A percentile compares a stretch with the other conserved stretches of the same genome.
Conservation (phyloP, 2,329 filamentous ascomycete species). For the Calycina herbarum region DNA sequence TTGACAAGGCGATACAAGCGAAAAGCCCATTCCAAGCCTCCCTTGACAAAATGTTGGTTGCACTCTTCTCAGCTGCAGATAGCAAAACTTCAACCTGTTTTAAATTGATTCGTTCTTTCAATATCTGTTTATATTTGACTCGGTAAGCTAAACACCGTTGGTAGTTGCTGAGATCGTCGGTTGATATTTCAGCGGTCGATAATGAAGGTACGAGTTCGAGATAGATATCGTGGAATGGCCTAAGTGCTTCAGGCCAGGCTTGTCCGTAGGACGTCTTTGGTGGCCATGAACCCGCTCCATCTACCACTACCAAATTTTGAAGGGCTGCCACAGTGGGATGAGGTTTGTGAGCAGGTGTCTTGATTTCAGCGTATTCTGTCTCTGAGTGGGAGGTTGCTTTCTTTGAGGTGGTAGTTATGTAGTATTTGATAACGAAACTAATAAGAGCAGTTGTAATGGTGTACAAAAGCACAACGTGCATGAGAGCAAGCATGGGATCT, state of each 20-base stretch:
- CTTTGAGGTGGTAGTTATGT: background rate
- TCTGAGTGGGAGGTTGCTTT: background rate
- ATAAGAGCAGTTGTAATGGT: background rate
- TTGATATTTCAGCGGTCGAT: slow-evolving; percentile 26
- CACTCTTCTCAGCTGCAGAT: slow-evolving; percentile 28
- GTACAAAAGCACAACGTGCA: background rate
- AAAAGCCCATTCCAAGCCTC: slow-evolving; percentile 41
- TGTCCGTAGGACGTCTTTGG: slow-evolving; percentile 25
- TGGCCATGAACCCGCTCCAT: slow-evolving; percentile 32
- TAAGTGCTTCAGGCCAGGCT: slow-evolving; percentile 35
- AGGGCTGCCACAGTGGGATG: background rate
- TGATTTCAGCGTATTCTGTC: background rate
- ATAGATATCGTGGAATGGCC: slow-evolving; percentile 38
- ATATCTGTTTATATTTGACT: background rate
- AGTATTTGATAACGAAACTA: background rate
- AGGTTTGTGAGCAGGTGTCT: background rate
- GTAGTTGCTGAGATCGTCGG: slow-evolving; percentile 35
- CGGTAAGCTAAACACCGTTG: background rate
- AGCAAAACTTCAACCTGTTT: background rate
- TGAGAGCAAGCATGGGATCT: background rate
- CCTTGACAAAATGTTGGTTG: slow-evolving; percentile 32
- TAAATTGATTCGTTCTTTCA: background rate
- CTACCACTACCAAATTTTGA: slow-evolving; percentile 7
- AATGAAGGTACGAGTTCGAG: slow-evolving; percentile 34
- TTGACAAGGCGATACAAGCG: slow-evolving; percentile 35